Evolutionary conservation across 495 filamentous ascomycete genomes (phyloP), one percentile per base, ranked within the genome.

Genomic region (Durotheca rogersii): DNA sequence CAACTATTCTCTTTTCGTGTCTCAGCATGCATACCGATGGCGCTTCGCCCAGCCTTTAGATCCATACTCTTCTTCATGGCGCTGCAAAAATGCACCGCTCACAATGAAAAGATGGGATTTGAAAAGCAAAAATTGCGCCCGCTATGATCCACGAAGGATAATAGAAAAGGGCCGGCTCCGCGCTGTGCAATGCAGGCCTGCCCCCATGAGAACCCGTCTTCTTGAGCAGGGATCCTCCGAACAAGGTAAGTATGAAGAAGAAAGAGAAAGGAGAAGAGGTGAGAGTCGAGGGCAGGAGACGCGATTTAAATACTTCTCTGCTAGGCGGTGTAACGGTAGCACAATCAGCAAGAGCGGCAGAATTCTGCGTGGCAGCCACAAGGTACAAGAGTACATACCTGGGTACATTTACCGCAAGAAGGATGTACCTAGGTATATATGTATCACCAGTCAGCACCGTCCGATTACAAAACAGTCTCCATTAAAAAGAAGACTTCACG

Each of bases 141-240:
- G 48, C 77, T 74, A 82, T 76, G 79, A 78, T 78, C 78, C 83
- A 50, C 81, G 79, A 81, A 84, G 72, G 75, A 79, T 78, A 79
- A 76, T 83, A 77, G 80, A 81, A 77, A 68, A 67, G 75, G 69
- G 75, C 77, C 72, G 79, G 72, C 81, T 67, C 83, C 83, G 75
- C 83, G 82, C 56, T 86, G 84, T 88, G 84, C 81, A 85, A 88
- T 88, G 83, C 79, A 86, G 82, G 81, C 72, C 79, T 82, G 73
- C 74, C 76, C 69, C 67, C 69, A 73, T 82, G 75, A 74, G 72
- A 68, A 64, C 67, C 76, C 68, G 74, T 68, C 71, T 77, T 79
- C 71, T 67, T 85, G 82, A 85, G 72, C 82, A 54, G 70, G 73
- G 67, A 74, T 65, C 67, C 71, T 75, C 72, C 72, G 78, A 77